Conservation (phyloP, 2,329 filamentous ascomycete genomes). For the Myotisia sp. region DNA sequence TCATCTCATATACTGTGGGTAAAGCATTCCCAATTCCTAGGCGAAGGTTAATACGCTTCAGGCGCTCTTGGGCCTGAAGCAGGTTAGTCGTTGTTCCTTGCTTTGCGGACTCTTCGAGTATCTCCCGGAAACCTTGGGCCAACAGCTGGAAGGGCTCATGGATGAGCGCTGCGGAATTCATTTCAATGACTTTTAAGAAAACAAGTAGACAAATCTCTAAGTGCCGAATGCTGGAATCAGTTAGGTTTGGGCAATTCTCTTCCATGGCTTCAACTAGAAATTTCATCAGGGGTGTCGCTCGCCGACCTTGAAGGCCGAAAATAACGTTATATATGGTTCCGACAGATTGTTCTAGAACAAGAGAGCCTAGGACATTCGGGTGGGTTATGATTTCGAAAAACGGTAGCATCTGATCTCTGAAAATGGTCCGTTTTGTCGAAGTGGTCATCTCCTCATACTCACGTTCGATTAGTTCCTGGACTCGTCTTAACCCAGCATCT, state of each 20-base stretch:
- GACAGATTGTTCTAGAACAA: slow-evolving; percentile 29
- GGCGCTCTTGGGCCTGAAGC: background rate
- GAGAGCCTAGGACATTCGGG: slow-evolving; percentile 27
- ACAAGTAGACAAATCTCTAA: slow-evolving; percentile 15
- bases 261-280: slow-evolving; percentile 16
- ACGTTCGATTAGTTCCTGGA: slow-evolving; percentile 18
- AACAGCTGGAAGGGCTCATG: slow-evolving; percentile 15
- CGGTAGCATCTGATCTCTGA: slow-evolving; percentile 25
- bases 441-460: slow-evolving; percentile 12
- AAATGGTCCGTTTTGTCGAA: background rate
- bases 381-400: slow-evolving; percentile 31
- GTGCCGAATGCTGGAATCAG: background rate
- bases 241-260: slow-evolving; percentile 1
- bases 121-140: slow-evolving; percentile 12
- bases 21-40: slow-evolving; percentile 4
- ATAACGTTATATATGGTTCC: slow-evolving; percentile 33
- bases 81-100: background rate
- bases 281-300: slow-evolving; percentile 24
- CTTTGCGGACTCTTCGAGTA: slow-evolving; percentile 6
- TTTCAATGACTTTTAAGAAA: slow-evolving; percentile 21
- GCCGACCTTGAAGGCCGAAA: slow-evolving; percentile 28
- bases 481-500: slow-evolving; percentile 19
- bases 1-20: background rate
- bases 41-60: slow-evolving; percentile 4
- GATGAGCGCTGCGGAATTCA: slow-evolving; percentile 26